Conservation (phyloP, 2,329 filamentous ascomycete genomes). For the Aspergillus quadricinctus region DNA sequence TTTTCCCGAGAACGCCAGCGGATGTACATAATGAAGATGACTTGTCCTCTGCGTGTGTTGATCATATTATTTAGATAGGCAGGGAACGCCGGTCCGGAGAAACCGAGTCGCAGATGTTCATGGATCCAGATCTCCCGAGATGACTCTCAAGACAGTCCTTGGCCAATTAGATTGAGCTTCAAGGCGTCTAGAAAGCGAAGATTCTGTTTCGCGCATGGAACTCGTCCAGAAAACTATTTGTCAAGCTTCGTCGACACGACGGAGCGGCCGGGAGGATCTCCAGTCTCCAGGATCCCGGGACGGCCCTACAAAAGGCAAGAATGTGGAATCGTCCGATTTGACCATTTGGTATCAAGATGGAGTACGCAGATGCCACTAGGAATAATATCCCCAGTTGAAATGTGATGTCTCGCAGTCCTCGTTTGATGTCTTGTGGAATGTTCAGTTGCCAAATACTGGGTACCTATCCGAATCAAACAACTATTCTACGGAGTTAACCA, state of each 20-base stretch:
- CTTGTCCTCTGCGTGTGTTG: not conserved
- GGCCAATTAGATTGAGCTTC: not conserved
- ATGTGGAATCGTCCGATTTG: slow-evolving; percentile 6
- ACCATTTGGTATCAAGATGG: slow-evolving; percentile 2
- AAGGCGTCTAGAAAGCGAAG: not conserved
- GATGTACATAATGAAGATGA: not conserved
- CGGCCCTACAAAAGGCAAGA: slow-evolving; percentile 2
- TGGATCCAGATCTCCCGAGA: not conserved
- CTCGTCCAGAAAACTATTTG: slow-evolving; percentile 18
- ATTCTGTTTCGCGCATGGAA: slow-evolving; percentile 9
- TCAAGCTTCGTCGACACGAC: slow-evolving; percentile 8
- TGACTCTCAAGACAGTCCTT: not conserved
- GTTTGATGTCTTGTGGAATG: not conserved
- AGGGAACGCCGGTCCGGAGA: not conserved
- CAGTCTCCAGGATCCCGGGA: slow-evolving; percentile 15
- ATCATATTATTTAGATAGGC: not conserved
- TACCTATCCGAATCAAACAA: not conserved
- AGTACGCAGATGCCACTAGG: slow-evolving; percentile 4
- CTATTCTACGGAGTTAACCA: not conserved
- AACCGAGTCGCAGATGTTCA: not conserved
- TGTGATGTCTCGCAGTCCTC: slow-evolving; percentile 15
- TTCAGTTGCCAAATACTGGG: not conserved
- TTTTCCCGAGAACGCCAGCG: not conserved
- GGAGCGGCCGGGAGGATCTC: slow-evolving; percentile 14
- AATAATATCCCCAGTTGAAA: slow-evolving; percentile 8